A percentile compares a stretch with the other conserved stretches of the same genome.
Conservation (phyloP, 2,329 filamentous ascomycete genomes). For the Aspergillus ustus region DNA sequence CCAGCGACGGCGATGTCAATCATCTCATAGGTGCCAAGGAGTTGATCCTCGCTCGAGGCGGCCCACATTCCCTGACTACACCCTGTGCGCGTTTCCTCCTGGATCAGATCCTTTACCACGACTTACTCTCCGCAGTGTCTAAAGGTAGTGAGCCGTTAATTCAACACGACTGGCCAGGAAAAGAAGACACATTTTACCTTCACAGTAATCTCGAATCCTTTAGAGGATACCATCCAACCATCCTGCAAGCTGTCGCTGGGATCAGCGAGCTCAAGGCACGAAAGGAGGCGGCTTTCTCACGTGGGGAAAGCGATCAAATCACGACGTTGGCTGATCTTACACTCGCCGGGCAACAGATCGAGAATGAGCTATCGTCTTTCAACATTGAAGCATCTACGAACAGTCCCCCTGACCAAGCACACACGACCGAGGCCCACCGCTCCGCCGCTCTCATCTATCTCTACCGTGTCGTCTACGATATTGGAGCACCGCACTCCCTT, state of each 20-base stretch:
- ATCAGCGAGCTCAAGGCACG: background rate
- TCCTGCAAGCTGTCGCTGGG: background rate
- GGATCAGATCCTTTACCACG: background rate
- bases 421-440: background rate
- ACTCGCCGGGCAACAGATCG: background rate
- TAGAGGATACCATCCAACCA: background rate
- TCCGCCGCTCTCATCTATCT: conserved; percentile 1
- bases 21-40: background rate
- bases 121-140: background rate
- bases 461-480: background rate
- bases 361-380: background rate
- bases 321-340: background rate
- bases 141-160: background rate
- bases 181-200: background rate
- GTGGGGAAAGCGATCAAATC: too few species aligned
- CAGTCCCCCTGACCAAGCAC: background rate
- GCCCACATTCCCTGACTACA: background rate
- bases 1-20: background rate
- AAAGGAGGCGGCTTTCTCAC: background rate
- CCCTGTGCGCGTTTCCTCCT: background rate
- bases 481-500: background rate
- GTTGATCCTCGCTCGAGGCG: background rate
- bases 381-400: background rate
- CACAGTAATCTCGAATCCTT: background rate
- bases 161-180: background rate